These are phyloP conservation scores for Starmerella ratchasimensis DNA, from an alignment of 805 yeast genomes.

Conservation along the genomic window DNA sequence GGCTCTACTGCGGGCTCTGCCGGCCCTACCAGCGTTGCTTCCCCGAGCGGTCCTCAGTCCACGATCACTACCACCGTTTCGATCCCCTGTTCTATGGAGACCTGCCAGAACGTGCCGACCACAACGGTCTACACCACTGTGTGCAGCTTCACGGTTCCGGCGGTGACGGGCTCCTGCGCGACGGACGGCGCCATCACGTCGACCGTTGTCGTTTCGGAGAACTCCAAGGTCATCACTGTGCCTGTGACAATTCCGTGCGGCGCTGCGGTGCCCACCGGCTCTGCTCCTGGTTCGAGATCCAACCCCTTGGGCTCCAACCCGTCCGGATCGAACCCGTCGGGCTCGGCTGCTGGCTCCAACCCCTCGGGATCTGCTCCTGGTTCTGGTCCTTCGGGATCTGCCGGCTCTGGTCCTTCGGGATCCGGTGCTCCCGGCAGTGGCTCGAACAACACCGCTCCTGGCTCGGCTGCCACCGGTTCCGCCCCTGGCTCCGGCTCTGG, in stretches of 20 bases:
- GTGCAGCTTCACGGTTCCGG: slow-evolving; percentile 9
- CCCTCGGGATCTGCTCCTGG: not conserved
- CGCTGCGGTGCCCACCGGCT: not conserved
- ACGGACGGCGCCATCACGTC: slow-evolving; percentile 1
- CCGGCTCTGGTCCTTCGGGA: not conserved
- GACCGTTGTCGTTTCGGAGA: slow-evolving; percentile 6
- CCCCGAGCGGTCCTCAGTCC: not conserved
- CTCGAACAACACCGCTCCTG: too few relatives aligned
- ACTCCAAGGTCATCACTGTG: slow-evolving; percentile 3
- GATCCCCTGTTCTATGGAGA: slow-evolving; percentile 12
- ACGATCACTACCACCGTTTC: slow-evolving; percentile 6
- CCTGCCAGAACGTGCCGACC: slow-evolving; percentile 6
- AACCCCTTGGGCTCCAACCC: too few relatives aligned
- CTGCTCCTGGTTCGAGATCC: too few relatives aligned
- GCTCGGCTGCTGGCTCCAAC: too few relatives aligned
- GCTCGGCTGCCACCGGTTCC: too few relatives aligned
- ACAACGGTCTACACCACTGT: slow-evolving; percentile 13
- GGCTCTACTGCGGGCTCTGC: not conserved
- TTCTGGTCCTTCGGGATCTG: not conserved
- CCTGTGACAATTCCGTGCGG: slow-evolving; percentile 9
- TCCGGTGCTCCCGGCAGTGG: not conserved
- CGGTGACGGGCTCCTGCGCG: slow-evolving; percentile 3
- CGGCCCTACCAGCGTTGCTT: not conserved
- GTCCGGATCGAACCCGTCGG: too few relatives aligned
- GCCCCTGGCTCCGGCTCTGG: too few relatives aligned